A percentile compares a stretch with the other conserved stretches of the same genome.
Evolutionary conservation across 1,139 yeast species (phyloP).

Genomic region (Wickerhamomyces sp.): DNA sequence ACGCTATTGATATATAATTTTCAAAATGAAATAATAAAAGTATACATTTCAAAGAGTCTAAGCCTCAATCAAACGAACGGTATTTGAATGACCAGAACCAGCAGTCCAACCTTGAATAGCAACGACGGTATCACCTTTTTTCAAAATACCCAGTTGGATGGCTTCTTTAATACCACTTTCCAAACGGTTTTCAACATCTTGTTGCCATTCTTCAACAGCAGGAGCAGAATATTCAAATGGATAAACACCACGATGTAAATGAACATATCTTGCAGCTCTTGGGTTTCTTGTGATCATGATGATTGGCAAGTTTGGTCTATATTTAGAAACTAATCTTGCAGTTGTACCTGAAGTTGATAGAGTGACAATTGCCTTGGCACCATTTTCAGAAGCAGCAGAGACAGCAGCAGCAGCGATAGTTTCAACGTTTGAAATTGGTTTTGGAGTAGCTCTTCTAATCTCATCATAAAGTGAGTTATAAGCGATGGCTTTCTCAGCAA

Average conservation of each 20-base stretch:
- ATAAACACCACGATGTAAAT: slow-evolving; percentile 97
- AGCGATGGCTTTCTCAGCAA: slow-evolving; percentile 96
- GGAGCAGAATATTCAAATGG: slow-evolving; percentile 80
- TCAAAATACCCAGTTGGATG: slow-evolving; percentile 76
- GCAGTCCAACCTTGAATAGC: slow-evolving; percentile 99
- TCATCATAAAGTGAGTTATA: slow-evolving; percentile 85
- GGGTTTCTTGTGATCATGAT: slow-evolving; percentile 97
- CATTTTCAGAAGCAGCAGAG: slow-evolving; percentile 92
- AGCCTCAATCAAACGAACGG: slow-evolving; percentile 66
- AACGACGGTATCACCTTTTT: slow-evolving; percentile 84
- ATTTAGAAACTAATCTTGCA: slow-evolving; percentile 94
- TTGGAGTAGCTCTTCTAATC: slow-evolving; percentile 76
- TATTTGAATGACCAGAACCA: slow-evolving; percentile 98
- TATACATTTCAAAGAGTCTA: slow-evolving; percentile 24
- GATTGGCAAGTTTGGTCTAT: slow-evolving; percentile 96
- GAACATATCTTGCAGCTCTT: slow-evolving; percentile 90
- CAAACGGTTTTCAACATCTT: slow-evolving; percentile 93
- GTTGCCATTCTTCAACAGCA: slow-evolving; percentile 83
- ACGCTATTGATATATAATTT: too few species aligned
- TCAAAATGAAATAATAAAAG: not conserved
- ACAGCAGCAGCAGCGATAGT: slow-evolving; percentile 98
- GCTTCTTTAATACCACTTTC: slow-evolving; percentile 93
- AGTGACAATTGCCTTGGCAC: slow-evolving; percentile 94
- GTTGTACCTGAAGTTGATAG: slow-evolving; percentile 93
- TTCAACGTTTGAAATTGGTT: slow-evolving; percentile 92